Base-by-base conservation (phyloP, 306 rosid species). In the Fragaria ananassa region DNA sequence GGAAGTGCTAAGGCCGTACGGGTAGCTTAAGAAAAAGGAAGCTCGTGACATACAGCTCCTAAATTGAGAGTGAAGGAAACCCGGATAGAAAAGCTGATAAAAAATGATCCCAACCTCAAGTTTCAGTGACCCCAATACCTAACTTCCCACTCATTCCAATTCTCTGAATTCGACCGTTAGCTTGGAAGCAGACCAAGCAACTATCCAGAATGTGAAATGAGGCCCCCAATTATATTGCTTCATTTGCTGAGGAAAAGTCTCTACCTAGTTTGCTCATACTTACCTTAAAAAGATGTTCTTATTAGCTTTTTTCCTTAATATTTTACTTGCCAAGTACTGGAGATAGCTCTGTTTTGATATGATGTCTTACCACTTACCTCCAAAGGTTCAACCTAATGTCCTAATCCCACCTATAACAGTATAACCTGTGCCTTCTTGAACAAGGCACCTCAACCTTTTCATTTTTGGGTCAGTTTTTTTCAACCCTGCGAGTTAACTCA, bases 161-260 rank as follows among this genome's bases (percentile, higher is more conserved):
- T 68, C 42, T 62, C 58, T 69, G 56, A 61, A 65, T 66, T 76
- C 85, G 83, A 78, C 88, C 87, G 85, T 87, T 82, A 61, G 84
- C 71, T 85, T 72, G 79, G 85, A 83, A 45, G 83, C 72, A 57
- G 84, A 79, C 81, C 72, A 76, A 76, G 83, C 87, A 85, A 78
- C 87, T 12, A 73, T 35, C 70, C 27, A 15, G 46, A 64, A 2
- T 34, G 70, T 31, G 44, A 19, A 42, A 51, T 39, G 23, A 51
- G 79, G 82, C 11, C 86, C 86, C 87, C 83, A 42, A 0, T 0
- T 44, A 21, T 21, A 8, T 54, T 54, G 27, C 62, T 56, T 56
- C 62, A 3, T 3, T 3, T 56, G 62, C 62, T 21, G 5, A 10
- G 31, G 62, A 21, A 56, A 9, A 21, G 10, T 11, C 62, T 56